These are phyloP conservation scores for Tetrahymena thermophila DNA, from an alignment of 73 alveolate species.

Conservation along the genomic window DNA sequence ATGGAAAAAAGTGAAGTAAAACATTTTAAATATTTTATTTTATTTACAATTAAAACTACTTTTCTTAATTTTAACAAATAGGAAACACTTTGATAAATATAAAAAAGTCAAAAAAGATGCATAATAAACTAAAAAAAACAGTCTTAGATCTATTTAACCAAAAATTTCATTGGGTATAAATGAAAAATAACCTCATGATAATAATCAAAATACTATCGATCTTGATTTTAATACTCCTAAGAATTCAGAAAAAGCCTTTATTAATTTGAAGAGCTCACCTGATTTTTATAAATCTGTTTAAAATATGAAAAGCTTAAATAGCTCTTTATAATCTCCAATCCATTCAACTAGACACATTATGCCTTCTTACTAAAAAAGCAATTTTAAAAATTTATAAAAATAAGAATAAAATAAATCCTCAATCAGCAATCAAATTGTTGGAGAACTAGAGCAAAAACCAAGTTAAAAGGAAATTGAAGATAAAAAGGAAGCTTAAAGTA, in stretches of 20 bases:
- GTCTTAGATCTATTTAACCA: too few species aligned
- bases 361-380: background rate
- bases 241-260: background rate
- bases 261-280: background rate
- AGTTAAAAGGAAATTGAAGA: background rate
- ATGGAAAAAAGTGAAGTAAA: background rate
- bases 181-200: background rate
- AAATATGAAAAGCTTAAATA: too few species aligned
- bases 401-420: background rate
- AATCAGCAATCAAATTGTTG: background rate
- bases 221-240: background rate
- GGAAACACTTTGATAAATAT: background rate
- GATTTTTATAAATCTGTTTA: background rate
- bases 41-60: too few species aligned
- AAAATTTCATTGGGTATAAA: background rate
- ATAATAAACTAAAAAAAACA: too few species aligned
- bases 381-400: too few species aligned
- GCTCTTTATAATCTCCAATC: background rate
- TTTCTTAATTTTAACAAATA: too few species aligned
- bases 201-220: background rate
- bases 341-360: background rate
- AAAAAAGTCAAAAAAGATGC: too few species aligned
- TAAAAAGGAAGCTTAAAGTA: too few species aligned
- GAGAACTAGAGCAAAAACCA: background rate
- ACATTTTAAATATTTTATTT: too few species aligned